These are phyloP conservation scores for Corylus americana DNA, from an alignment of 306 rosid genomes.

Conservation along the genomic window DNA sequence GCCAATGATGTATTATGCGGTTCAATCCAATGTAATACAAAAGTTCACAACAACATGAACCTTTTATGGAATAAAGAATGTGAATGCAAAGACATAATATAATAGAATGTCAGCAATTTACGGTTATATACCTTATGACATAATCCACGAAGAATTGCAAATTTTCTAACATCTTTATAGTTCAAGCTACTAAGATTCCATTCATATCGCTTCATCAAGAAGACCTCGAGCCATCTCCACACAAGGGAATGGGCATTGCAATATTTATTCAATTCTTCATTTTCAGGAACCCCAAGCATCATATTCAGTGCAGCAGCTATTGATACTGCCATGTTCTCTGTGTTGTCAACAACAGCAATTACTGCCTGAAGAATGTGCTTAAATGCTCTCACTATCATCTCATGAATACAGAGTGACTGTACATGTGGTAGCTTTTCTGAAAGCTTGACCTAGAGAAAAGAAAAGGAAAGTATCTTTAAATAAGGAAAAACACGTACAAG, in stretches of 20 bases:
- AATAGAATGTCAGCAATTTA: conserved; percentile 17
- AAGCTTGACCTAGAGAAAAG: conserved; percentile 80
- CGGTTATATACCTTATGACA: conserved; percentile 78
- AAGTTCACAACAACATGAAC: conserved; percentile 2
- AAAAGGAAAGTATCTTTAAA: conserved; percentile 25
- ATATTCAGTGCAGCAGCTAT: conserved; percentile 80
- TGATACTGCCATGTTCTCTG: conserved; percentile 69
- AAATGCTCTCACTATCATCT: conserved; percentile 96
- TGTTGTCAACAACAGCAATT: conserved; percentile 65
- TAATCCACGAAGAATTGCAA: conserved; percentile 90
- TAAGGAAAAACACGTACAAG: conserved; percentile 16
- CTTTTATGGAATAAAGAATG: background rate
- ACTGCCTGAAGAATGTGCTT: conserved; percentile 95
- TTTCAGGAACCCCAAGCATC: conserved; percentile 78
- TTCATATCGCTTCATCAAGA: conserved; percentile 79
- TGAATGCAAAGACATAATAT: conserved; percentile 11
- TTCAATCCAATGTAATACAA: conserved; percentile 5
- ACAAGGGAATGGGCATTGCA: conserved; percentile 61
- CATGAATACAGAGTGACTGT: conserved; percentile 96
- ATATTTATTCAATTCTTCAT: conserved; percentile 52
- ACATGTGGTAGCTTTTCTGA: conserved; percentile 93
- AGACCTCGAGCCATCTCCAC: conserved; percentile 85
- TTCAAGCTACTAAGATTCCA: conserved; percentile 72
- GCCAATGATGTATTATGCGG: conserved; percentile 7
- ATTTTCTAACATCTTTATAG: conserved; percentile 77